Base-by-base conservation (phyloP, 345 rosid genomes). In the sweet orange (Citrus sinensis) region DNA sequence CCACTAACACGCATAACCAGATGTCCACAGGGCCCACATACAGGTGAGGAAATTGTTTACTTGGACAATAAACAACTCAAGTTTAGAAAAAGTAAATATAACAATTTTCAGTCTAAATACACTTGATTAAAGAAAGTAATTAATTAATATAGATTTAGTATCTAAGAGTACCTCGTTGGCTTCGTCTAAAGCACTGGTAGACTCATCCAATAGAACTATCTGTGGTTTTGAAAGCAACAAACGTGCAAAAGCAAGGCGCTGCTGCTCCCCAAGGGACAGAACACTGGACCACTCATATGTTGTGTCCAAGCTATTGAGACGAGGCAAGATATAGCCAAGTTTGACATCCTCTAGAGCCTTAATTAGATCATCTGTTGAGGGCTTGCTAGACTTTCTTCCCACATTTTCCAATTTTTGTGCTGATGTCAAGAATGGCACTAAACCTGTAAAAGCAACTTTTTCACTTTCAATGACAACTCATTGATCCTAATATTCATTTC, bases 241-340 rank as follows among this genome's bases (percentile, higher is more conserved):
- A 10, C 99, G 92, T 16, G 97, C 96, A 87, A 95, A 90, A 65
- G 98, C 97, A 39, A 92, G 94, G 69, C 97, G 97, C 84, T 93
- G 99, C 87, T 93, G 98, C 88, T 93, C 99, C 3, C 99, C 99
- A 37, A 92, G 93, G 83, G 99, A 95, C 69, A 95, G 96, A 81
- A 95, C 94, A 84, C 98, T 92, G 62, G 98, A 91, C 99, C 99
- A 95, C 86, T 95, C 99, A 19, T 79, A 77, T 42, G 82, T 73
- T 11, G 90, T 81, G 82, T 95, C 99, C 59, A 95, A 85, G 76
- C 93, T 86, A 71, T 82, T 80, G 73, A 91, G 88, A 64, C 98
- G 99, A 70, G 94, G 80, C 51, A 88, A 82, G 66, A 95, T 82
- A 81, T 91, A 86, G 81, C 89, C 92, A 81, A 95, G 91, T 56